phyloP scores from a whole-genome alignment of 2,329 filamentous ascomycete genomes.

The Curvularia sp. region DNA sequence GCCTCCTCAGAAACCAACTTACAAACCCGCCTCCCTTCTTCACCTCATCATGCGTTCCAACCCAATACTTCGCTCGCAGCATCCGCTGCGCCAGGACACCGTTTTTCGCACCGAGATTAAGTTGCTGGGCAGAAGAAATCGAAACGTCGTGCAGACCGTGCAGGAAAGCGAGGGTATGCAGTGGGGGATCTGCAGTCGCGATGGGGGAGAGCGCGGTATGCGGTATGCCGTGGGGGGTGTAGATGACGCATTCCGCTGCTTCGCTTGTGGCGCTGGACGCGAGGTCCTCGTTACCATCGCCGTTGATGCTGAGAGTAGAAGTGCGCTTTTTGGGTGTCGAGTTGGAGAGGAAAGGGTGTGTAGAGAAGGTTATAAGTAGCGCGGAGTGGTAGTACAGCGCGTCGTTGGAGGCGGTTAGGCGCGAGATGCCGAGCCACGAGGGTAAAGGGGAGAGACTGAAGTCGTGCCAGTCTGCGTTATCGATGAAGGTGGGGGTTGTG shows the following conservation, averaged over 20 bases:
- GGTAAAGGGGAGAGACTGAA: constrained; percentile 59
- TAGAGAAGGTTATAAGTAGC: constrained; percentile 63
- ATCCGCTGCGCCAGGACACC: constrained; percentile 63
- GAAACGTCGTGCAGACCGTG: constrained; percentile 70
- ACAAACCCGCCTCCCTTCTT: constrained; percentile 67
- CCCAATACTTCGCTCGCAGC: constrained; percentile 66
- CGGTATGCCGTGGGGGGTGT: constrained; percentile 69
- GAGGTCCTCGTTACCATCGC: constrained; percentile 35
- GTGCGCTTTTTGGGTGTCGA: constrained; percentile 40
- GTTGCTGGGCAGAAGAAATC: constrained; percentile 59
- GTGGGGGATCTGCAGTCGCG: constrained; percentile 52
- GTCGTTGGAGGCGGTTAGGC: constrained; percentile 62
- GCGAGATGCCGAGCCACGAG: constrained; percentile 66
- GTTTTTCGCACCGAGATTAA: constrained; percentile 70
- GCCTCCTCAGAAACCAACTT: constrained; percentile 56
- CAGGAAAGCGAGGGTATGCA: constrained; percentile 65
- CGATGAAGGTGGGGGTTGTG: constrained; percentile 57
- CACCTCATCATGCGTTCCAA: constrained; percentile 70
- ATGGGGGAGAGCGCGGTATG: constrained; percentile 56
- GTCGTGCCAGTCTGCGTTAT: constrained; percentile 54
- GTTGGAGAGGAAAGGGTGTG: constrained; percentile 37
- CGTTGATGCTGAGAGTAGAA: constrained; percentile 41
- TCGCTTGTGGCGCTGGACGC: constrained; percentile 19
- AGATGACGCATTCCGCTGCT: constrained; percentile 64
- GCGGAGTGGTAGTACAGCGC: constrained; percentile 65